phyloP scores from a whole-genome alignment of 1,284 basidiomycete species.

The Heliocybe sulcata region DNA sequence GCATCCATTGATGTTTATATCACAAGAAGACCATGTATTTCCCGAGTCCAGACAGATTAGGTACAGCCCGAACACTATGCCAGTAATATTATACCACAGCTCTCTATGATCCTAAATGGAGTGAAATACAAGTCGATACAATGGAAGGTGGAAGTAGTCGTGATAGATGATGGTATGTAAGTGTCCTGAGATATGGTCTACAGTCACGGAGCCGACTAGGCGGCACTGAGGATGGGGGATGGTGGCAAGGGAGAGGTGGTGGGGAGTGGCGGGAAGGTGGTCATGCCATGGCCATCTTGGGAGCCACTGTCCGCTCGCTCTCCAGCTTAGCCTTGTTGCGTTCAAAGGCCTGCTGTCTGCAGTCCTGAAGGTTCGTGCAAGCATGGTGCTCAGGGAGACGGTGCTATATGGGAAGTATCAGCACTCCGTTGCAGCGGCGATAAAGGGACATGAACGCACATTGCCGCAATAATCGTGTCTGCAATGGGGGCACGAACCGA shows the following conservation, averaged over 20 bases:
- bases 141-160: constrained; percentile 2
- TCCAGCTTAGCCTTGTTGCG: constrained; percentile 82
- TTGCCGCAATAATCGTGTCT: constrained; percentile 66
- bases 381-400: constrained; percentile 79
- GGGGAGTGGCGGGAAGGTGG: constrained; percentile 8
- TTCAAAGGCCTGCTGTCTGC: constrained; percentile 78
- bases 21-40: not conserved
- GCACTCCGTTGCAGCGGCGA: constrained; percentile 6
- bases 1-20: not conserved
- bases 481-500: constrained; percentile 79
- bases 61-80: not conserved
- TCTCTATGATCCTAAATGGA: not conserved
- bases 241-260: constrained; percentile 3
- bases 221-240: constrained; percentile 6
- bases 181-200: constrained; percentile 7
- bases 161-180: constrained; percentile 4
- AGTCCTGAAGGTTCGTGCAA: constrained; percentile 73
- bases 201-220: constrained; percentile 3
- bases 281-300: constrained; percentile 78
- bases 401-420: constrained; percentile 41
- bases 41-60: not conserved
- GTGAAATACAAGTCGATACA: not conserved
- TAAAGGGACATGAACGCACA: constrained; percentile 37
- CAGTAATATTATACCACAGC: not conserved
- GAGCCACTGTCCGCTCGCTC: constrained; percentile 77